Evolutionary conservation across 192 early-diverging fungal species (phyloP).

Genomic region (Backusella tarrabulga): DNA sequence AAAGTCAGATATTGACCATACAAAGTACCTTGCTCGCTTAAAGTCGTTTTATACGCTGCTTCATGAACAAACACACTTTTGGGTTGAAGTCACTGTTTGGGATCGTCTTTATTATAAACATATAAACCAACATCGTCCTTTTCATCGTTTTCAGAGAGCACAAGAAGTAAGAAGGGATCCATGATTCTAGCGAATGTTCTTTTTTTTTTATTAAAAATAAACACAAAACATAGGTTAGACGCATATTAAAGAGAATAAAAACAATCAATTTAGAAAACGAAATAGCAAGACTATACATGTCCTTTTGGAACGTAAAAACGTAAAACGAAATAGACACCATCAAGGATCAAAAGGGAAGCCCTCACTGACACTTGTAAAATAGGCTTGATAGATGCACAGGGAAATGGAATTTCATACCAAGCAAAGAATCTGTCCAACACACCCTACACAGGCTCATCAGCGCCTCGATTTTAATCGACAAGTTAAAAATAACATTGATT

Average conservation of each 20-base stretch:
- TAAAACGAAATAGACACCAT: background rate
- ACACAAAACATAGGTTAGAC: constrained; percentile 20
- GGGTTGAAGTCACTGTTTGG: constrained; percentile 26
- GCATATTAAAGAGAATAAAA: constrained; percentile 32
- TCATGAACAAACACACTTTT: constrained; percentile 9
- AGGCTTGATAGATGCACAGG: constrained; percentile 15
- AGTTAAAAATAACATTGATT: constrained; percentile 23
- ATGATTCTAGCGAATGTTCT: background rate
- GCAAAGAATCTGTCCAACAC: constrained; percentile 19
- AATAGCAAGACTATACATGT: constrained; percentile 10
- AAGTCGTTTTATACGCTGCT: background rate
- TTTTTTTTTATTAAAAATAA: background rate
- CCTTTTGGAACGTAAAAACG: constrained; percentile 25
- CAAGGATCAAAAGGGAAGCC: background rate
- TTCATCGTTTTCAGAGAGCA: constrained; percentile 21
- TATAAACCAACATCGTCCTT: constrained; percentile 34
- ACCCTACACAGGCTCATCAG: constrained; percentile 26
- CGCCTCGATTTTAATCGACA: constrained; percentile 23
- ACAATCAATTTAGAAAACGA: constrained; percentile 4
- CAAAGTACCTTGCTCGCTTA: background rate
- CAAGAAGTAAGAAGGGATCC: constrained; percentile 11
- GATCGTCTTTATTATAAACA: constrained; percentile 30
- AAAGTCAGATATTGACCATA: constrained; percentile 5
- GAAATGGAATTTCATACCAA: constrained; percentile 16
- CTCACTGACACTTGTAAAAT: background rate